Evolutionary conservation across 139 green algal species (phyloP), one percentile per base, ranked within the genome.

Genomic region (Micractinium conductrix): DNA sequence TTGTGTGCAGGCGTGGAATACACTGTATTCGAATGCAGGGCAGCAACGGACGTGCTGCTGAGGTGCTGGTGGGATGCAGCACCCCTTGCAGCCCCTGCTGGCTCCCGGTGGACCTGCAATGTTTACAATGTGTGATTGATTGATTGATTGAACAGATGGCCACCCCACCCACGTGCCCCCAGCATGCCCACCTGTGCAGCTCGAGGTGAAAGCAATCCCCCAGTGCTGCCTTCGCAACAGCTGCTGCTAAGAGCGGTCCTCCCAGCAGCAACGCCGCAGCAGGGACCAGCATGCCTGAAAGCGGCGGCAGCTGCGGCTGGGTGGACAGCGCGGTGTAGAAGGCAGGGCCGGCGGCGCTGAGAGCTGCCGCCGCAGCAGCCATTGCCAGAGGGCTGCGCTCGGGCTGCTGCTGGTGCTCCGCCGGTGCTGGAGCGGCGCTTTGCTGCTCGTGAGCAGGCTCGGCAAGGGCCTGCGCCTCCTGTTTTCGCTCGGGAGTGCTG

Each of bases 151-250:
- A 35, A 69, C 3, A 28, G 2, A 22, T 9, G 26, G 60, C 12
- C 55, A 65, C 55, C 28, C 17, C 4, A 21, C 5, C 21, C 55
- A 65, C 55, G 55, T 65, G 17, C 26, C 4, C 17, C 26, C 62
- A 38, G 19, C 28, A 69, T 44, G 33, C 85, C 38, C 50, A 89
- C 87, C 84, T 81, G 53, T 91, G 86, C 42, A 85, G 37, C 87
- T 91, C 88, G 1, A 86, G 33, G 50, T 91, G 80, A 30, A 91
- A 83, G 4, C n/a, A n/a, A 67, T 91, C 88, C 0, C 73, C 26
- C 72, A 91, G 38, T n/a, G 74, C 30, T 6, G 48, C 65, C 72
- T 89, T 91, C 21, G 69, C 68, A 16, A 26, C 53, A 35, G 83
- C 42, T 16, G 78, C 5, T 42, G 72, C 79, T 37, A 84, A 19